phyloP scores from a whole-genome alignment of 805 yeast genomes.

The Groenewaldozyma tartarivorans region DNA sequence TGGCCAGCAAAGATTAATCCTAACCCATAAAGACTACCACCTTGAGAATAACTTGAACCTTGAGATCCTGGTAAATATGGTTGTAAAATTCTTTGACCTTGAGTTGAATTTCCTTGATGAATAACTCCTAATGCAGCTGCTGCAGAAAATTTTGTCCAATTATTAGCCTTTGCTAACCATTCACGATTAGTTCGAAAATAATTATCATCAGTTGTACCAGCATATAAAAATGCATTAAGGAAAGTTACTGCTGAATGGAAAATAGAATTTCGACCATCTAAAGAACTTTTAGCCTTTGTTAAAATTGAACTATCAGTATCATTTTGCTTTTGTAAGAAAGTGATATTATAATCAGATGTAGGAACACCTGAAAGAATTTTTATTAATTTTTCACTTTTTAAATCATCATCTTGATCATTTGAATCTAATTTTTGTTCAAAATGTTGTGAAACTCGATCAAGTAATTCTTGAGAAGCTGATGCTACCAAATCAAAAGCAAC shows the following conservation, averaged over 20 bases:
- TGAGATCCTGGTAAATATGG: constrained; percentile 82
- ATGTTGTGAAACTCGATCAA: constrained; percentile 39
- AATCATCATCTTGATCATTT: constrained; percentile 14
- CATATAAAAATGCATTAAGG: constrained; percentile 88
- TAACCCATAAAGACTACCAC: constrained; percentile 88
- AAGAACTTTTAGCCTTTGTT: constrained; percentile 65
- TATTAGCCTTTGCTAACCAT: constrained; percentile 95
- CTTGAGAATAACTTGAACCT: constrained; percentile 82
- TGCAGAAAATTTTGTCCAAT: constrained; percentile 97
- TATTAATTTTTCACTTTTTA: constrained; percentile 36
- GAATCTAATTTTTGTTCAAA: constrained; percentile 33
- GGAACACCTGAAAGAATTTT: constrained; percentile 84
- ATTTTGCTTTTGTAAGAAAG: constrained; percentile 78
- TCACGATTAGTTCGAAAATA: constrained; percentile 85
- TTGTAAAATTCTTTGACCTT: constrained; percentile 75
- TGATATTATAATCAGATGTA: constrained; percentile 83
- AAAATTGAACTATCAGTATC: constrained; percentile 77
- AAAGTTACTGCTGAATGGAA: constrained; percentile 95
- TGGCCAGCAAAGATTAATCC: constrained; percentile 95
- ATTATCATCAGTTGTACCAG: constrained; percentile 92
- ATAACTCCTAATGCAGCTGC: constrained; percentile 97
- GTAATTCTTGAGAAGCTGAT: constrained; percentile 82
- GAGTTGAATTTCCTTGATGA: constrained; percentile 87
- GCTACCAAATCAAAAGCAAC: constrained; percentile 91
- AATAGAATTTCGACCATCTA: constrained; percentile 88